Base-by-base conservation (phyloP, 1,284 basidiomycete species). In the Ustilago bromivora region DNA sequence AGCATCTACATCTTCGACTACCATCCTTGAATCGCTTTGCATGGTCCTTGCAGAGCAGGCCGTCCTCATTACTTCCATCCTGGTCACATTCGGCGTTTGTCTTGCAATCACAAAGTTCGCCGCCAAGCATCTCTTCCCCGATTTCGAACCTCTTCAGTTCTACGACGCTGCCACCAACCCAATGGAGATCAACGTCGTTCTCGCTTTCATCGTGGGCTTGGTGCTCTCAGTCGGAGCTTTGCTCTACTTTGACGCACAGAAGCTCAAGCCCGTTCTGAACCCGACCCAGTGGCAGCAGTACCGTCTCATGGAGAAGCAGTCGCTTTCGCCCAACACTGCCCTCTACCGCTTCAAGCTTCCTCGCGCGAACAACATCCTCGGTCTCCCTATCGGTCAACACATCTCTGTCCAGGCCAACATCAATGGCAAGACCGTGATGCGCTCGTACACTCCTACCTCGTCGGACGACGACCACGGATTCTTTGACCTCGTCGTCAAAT, bases 401-500 rank as follows among this genome's bases (percentile, higher is more conserved):
- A 94, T 99, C 82, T 93, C 93, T 59, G 89, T 99, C 55, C 91
- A 92, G 58, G 96, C 96, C 46, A 92, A 94, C 75, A 94, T 99
- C 80, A 90, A 92, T 81, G 96, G 94, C 83, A 98, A 98, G 89
- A 89, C 92, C 51, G 89, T 99, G 84, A 90, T 92, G 86, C 91
- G 96, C 66, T 94, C 92, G 87, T 99, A 99, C 89, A 99, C 96
- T 12, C 96, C 96, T 55, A 94, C 94, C 35, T 94, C 92, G 84
- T 92, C 92, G 82, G 94, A 98, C 85, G 93, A 96, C 73, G 92
- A 98, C 88, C 90, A 90, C 62, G 97, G 96, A 57, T 91, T 93
- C 88, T 98, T 99, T 86, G 96, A 98, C 87, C 91, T 99, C 66
- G 90, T 99, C 82, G 92, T 99, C 89, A 99, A 99, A 95, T 90